Percentiles rank a stretch among this genome's conserved stretches.
Evolutionary conservation across 805 yeast species (phyloP).

Genomic region (Kurtzmaniella cleridarum): DNA sequence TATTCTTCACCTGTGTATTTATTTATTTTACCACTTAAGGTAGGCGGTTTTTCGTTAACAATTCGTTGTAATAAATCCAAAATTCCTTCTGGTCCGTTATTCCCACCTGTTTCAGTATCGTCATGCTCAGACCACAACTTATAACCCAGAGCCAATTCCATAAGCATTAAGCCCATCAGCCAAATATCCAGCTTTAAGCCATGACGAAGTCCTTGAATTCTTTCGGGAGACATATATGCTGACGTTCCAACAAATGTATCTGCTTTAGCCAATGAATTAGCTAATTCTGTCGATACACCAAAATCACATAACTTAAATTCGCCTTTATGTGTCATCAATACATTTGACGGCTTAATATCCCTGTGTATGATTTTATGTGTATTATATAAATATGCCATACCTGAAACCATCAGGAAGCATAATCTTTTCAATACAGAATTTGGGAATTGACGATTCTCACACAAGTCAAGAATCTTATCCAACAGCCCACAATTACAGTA

Average conservation of each 20-base stretch:
- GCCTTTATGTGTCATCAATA: constrained; percentile 79
- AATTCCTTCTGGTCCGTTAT: constrained; percentile 69
- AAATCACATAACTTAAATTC: constrained; percentile 91
- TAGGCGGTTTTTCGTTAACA: constrained; percentile 89
- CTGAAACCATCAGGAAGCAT: constrained; percentile 70
- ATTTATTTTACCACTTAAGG: constrained; percentile 37
- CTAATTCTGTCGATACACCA: constrained; percentile 90
- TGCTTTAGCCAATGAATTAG: constrained; percentile 79
- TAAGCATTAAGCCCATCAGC: constrained; percentile 89
- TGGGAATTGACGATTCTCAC: constrained; percentile 35
- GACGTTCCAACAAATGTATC: constrained; percentile 98
- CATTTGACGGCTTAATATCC: constrained; percentile 94
- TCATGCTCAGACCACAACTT: constrained; percentile 69
- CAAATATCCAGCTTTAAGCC: constrained; percentile 96
- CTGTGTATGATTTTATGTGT: constrained; percentile 88
- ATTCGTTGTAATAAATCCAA: constrained; percentile 86
- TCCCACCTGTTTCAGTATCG: constrained; percentile 13
- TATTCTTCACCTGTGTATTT: constrained; percentile 22
- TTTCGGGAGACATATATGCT: constrained; percentile 93
- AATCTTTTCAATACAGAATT: constrained; percentile 68
- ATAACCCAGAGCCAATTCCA: constrained; percentile 81
- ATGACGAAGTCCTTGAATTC: constrained; percentile 92
- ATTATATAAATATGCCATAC: constrained; percentile 75
- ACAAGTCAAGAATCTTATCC: constrained; percentile 67
- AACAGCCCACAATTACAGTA: constrained; percentile 93